Conservation (phyloP, 2,329 filamentous ascomycete species). For the Knoxdaviesia capensis region DNA sequence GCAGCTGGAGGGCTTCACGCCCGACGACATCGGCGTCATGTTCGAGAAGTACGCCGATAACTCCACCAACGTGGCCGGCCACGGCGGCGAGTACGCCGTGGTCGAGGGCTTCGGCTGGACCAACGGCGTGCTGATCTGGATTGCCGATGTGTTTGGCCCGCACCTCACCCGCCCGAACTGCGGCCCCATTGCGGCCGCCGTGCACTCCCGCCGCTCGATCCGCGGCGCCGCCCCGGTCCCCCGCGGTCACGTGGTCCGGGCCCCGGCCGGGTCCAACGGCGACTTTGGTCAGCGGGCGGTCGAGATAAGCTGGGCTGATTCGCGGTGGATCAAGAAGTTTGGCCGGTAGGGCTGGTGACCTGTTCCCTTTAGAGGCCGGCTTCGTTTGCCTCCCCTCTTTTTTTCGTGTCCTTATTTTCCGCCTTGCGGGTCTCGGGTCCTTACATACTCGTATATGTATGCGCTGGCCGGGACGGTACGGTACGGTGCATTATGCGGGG, state of each 20-base stretch:
- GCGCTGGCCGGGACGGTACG: too few species aligned
- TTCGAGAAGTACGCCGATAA: conserved; percentile 51
- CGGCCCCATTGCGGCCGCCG: conserved; percentile 23
- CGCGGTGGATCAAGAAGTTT: conserved; percentile 27
- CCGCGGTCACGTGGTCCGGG: too few species aligned
- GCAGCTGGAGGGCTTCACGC: conserved; percentile 23
- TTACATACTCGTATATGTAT: too few species aligned
- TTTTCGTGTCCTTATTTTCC: too few species aligned
- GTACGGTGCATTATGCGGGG: too few species aligned
- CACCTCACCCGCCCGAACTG: conserved; percentile 34
- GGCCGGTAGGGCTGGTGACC: conserved; percentile 6
- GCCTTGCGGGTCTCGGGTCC: too few species aligned
- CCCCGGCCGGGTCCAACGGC: too few species aligned
- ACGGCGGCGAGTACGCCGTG: conserved; percentile 48
- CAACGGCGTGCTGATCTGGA: conserved; percentile 48
- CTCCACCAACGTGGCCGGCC: conserved; percentile 36
- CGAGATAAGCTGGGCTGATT: conserved; percentile 24
- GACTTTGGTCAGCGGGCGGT: conserved; percentile 17
- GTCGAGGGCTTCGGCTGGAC: conserved; percentile 54
- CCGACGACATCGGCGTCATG: conserved; percentile 33
- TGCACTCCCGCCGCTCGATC: conserved; percentile 7
- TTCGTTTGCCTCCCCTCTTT: too few species aligned
- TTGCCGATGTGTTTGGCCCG: conserved; percentile 38
- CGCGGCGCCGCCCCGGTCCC: not conserved
- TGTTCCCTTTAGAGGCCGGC: too few species aligned